Conservation (phyloP, 1,139 yeast genomes). For the Entelexis sorbosivorans region DNA sequence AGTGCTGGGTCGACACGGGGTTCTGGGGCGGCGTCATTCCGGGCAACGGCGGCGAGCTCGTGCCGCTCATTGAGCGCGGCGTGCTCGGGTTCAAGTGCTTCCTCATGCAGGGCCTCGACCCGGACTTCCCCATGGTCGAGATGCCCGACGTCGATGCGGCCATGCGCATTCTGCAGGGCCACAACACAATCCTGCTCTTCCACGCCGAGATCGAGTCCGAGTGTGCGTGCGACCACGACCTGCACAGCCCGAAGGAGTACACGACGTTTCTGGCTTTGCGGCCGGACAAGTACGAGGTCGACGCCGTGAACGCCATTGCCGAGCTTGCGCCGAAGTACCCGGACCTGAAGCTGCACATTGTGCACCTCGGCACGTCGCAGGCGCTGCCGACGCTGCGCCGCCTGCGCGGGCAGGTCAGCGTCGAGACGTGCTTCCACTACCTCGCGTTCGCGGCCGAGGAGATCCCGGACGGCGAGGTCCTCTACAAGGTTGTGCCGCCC, state of each 20-base stretch:
- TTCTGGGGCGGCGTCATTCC: constrained; percentile 96
- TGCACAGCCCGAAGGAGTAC: constrained; percentile 41
- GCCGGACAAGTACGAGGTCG: constrained; percentile 78
- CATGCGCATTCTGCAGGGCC: constrained; percentile 48
- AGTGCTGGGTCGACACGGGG: constrained; percentile 87
- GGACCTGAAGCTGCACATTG: constrained; percentile 66
- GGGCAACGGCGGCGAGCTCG: constrained; percentile 49
- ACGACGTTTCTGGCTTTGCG: constrained; percentile 69
- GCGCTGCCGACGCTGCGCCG: constrained; percentile 58
- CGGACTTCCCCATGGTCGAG: constrained; percentile 41
- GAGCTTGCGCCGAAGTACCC: constrained; percentile 50
- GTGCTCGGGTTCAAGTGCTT: constrained; percentile 90
- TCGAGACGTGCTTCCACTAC: constrained; percentile 91
- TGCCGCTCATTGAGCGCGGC: constrained; percentile 69
- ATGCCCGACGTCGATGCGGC: constrained; percentile 55
- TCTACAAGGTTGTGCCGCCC: constrained; percentile 90
- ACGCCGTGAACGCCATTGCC: constrained; percentile 65
- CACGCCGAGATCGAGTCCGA: constrained; percentile 71
- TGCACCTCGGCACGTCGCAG: constrained; percentile 75
- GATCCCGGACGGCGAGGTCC: constrained; percentile 66
- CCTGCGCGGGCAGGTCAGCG: constrained; percentile 50
- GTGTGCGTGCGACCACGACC: constrained; percentile 11
- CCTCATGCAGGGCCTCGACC: constrained; percentile 43
- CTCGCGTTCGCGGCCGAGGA: constrained; percentile 64
- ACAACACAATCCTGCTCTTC: constrained; percentile 68